Percentiles rank a stretch among this genome's conserved stretches.
These are phyloP conservation scores for Stagonosporopsis rhizophila DNA, from an alignment of 2,329 filamentous ascomycete genomes.

Conservation along the genomic window DNA sequence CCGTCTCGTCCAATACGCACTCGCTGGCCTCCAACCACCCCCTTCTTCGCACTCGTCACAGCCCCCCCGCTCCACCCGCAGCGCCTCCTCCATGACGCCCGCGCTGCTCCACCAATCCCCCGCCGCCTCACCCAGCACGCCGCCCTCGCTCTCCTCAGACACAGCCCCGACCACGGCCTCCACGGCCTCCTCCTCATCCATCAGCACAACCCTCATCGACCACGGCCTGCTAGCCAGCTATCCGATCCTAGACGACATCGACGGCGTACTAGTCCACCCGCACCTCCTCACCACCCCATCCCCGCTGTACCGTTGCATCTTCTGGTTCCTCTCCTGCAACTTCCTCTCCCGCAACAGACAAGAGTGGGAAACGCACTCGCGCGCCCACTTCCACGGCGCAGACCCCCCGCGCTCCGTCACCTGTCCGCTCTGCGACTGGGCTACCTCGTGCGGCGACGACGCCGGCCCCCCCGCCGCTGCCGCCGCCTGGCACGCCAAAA, in stretches of 20 bases:
- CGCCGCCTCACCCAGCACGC: slow-evolving; percentile 26
- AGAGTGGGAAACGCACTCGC: slow-evolving; percentile 43
- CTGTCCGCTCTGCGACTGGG: slow-evolving; percentile 46
- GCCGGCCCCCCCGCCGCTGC: too few species aligned
- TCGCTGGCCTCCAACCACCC: not conserved
- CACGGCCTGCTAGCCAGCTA: slow-evolving; percentile 25
- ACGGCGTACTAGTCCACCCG: slow-evolving; percentile 37
- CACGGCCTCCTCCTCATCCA: slow-evolving; percentile 26
- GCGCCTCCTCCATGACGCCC: slow-evolving; percentile 44
- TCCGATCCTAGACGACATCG: slow-evolving; percentile 35
- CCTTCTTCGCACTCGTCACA: not conserved
- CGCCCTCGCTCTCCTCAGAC: slow-evolving; percentile 37
- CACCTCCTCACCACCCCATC: slow-evolving; percentile 16
- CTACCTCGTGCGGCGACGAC: slow-evolving; percentile 21
- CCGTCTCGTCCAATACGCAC: not conserved
- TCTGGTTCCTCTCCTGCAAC: slow-evolving; percentile 44
- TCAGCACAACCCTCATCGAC: slow-evolving; percentile 36
- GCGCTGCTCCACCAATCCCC: slow-evolving; percentile 35
- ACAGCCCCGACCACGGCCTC: slow-evolving; percentile 32
- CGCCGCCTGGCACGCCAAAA: slow-evolving; percentile 30
- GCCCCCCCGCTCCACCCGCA: slow-evolving; percentile 21
- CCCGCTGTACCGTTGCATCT: slow-evolving; percentile 39
- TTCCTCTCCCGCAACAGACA: slow-evolving; percentile 29
- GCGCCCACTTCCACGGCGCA: slow-evolving; percentile 44
- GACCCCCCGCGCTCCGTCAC: slow-evolving; percentile 38